These are phyloP conservation scores for Fomitiporia mediterranea DNA, from an alignment of 1,284 basidiomycete genomes.

Conservation along the genomic window DNA sequence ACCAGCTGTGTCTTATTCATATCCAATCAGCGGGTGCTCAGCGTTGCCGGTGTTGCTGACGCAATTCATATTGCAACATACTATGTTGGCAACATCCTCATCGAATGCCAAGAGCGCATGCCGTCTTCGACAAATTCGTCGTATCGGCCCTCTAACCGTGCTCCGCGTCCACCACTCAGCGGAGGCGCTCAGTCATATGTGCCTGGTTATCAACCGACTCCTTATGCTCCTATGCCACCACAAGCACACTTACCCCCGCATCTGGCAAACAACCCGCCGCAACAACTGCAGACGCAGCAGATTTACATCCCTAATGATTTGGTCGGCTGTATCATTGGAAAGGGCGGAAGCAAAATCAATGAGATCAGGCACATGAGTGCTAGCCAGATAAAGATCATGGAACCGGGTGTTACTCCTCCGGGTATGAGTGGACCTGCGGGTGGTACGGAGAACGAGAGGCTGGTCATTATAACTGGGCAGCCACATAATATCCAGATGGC, in stretches of 20 bases:
- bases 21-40: conserved; percentile 76
- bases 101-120: conserved; percentile 90
- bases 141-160: conserved; percentile 52
- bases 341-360: conserved; percentile 98
- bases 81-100: conserved; percentile 95
- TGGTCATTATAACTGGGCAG: conserved; percentile 93
- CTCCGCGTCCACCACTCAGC: conserved; percentile 42
- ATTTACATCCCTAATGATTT: conserved; percentile 98
- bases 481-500: conserved; percentile 96
- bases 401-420: conserved; percentile 79
- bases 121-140: conserved; percentile 58
- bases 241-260: conserved; percentile 30
- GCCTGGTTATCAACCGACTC: conserved; percentile 52
- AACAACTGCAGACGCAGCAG: conserved; percentile 89
- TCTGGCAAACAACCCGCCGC: conserved; percentile 35
- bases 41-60: conserved; percentile 98
- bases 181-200: conserved; percentile 63
- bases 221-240: conserved; percentile 37
- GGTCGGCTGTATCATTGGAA: conserved; percentile 98
- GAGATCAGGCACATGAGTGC: conserved; percentile 94
- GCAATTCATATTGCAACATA: conserved; percentile 99
- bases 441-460: conserved; percentile 76
- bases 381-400: conserved; percentile 98
- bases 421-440: conserved; percentile 65
- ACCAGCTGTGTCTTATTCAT: conserved; percentile 21